Conservation (phyloP, 2,329 filamentous ascomycete genomes). For the Diaporthe sp. region DNA sequence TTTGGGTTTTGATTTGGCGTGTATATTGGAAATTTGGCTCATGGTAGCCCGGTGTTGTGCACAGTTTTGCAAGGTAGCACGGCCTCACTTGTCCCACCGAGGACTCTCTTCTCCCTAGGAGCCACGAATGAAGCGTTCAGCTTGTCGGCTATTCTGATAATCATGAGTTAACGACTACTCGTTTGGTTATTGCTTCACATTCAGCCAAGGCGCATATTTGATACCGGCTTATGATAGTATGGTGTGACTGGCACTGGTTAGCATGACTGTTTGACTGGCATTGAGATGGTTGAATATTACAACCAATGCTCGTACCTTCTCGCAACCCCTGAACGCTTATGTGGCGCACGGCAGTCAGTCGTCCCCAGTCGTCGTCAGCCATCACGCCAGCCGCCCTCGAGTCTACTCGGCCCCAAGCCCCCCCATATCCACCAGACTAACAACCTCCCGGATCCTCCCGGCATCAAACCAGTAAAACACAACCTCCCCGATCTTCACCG, state of each 20-base stretch:
- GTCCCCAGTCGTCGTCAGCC: not conserved
- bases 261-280: not conserved
- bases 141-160: not conserved
- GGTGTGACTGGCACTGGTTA: no score
- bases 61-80: not conserved
- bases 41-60: not conserved
- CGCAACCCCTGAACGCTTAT: no score
- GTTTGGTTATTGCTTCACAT: not conserved
- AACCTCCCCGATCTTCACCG: constrained; percentile 50
- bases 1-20: not conserved
- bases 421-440: constrained; percentile 51
- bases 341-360: not conserved
- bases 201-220: not conserved
- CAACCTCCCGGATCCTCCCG: constrained; percentile 51
- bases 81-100: not conserved
- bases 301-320: no score
- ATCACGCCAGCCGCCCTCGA: not conserved
- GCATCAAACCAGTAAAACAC: constrained; percentile 52
- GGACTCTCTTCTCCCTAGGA: constrained; percentile 2
- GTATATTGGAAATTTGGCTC: not conserved
- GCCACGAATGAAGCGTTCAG: not conserved
- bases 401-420: not conserved
- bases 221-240: not conserved
- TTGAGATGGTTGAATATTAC: not conserved
- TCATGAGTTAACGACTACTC: constrained; percentile 24